Conservation (phyloP, 768 basidiomycete species). For the Solioccasus polychromus region DNA sequence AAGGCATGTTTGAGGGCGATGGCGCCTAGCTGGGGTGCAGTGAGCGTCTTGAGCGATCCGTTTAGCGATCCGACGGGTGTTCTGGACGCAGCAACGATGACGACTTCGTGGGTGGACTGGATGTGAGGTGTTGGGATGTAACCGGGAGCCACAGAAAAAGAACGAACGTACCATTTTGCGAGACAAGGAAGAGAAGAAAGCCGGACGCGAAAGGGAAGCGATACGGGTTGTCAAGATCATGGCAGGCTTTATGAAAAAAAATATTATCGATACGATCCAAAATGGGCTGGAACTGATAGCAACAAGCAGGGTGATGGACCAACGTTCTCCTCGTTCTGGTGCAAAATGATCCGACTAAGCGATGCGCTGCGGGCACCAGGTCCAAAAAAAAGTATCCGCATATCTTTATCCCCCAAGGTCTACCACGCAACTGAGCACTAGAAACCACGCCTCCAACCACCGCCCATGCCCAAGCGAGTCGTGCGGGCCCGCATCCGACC, state of each 20-base stretch:
- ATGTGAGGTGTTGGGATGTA: not conserved
- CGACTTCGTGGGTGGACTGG: constrained; percentile 66
- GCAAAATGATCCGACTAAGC: constrained; percentile 9
- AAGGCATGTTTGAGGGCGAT: constrained; percentile 91
- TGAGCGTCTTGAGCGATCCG: constrained; percentile 82
- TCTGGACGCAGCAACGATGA: constrained; percentile 90
- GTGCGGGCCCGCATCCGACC: constrained; percentile 6
- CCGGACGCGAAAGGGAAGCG: constrained; percentile 37
- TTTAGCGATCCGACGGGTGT: constrained; percentile 95
- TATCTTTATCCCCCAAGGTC: constrained; percentile 38
- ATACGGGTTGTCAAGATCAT: constrained; percentile 46
- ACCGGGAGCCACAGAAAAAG: not conserved
- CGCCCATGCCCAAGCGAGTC: constrained; percentile 15
- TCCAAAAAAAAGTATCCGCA: not conserved
- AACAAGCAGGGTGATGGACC: constrained; percentile 1
- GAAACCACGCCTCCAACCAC: constrained; percentile 77
- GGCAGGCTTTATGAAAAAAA: constrained; percentile 18
- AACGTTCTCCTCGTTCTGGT: no score
- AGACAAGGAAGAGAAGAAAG: constrained; percentile 30
- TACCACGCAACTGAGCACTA: constrained; percentile 66
- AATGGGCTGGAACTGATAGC: constrained; percentile 4
- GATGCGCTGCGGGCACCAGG: not conserved
- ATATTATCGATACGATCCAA: constrained; percentile 22
- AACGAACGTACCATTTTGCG: constrained; percentile 51
- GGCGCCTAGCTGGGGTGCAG: constrained; percentile 87